Evolutionary conservation across 2,329 filamentous ascomycete genomes (phyloP), one percentile per base, ranked within the genome.

Genomic region (Pseudogymnoascus sp.): DNA sequence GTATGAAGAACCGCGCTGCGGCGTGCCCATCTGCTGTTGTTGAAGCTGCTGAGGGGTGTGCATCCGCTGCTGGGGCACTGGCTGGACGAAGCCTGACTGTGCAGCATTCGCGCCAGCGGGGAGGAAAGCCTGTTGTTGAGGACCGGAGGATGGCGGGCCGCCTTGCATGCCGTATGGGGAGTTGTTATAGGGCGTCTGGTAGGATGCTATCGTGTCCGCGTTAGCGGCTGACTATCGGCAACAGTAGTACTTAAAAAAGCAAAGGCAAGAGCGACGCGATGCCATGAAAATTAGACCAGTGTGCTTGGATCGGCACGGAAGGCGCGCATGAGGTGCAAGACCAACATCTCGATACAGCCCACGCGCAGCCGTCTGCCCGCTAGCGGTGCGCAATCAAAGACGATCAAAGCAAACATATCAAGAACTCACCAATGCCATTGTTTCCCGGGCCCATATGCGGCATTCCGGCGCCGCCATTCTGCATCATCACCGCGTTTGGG

Each of bases 141-240:
- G 72, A 81, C 84, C 78, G 39, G 81, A 77, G 60, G 78, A 77
- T 19, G 81, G 78, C 71, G 83, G 76, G 68, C 80, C 78, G 69
- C 63, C 11, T 68, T 62, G 7, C 69, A 80, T 75, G 66, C 81
- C 83, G 71, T 86, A 87, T 4, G 84, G 81, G 37, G 82, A 80
- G 70, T 77, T 79, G 23, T 82, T 80, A 68, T 84, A 87, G 62
- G 85, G 83, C 43, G 83, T 77, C 68, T 85, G 85, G 67, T 82
- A 85, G 41, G 41, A 45, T 45, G 41, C 41, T 45, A 23, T 45
- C 8, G 16, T 21, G 19, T 45, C 60, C 74, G 72, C 69, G 81
- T 75, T 79, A 85, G 83, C 85, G 73, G 65, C 65, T 66, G 57
- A 63, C 63, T 68, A 70, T 70, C 61, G 62, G 43, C 62, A 57